Conservation (phyloP, 352 stramenopile species). For the Pythium coloratum region DNA sequence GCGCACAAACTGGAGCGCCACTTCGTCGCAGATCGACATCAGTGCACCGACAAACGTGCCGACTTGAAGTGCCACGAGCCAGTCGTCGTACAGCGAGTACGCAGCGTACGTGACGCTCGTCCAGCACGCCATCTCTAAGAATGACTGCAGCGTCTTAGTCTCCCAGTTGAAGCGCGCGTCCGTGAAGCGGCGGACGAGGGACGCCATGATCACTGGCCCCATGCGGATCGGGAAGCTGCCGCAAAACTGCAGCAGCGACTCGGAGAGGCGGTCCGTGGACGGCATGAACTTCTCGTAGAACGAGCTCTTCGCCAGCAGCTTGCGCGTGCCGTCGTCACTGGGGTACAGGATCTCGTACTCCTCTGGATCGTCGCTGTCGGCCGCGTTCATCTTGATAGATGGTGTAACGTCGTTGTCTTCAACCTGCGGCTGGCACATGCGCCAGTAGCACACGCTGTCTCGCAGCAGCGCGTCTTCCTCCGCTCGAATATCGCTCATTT, state of each 20-base stretch:
- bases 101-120: conserved; percentile 63
- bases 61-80: conserved; percentile 60
- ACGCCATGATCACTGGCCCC: conserved; percentile 38
- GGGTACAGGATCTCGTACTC: conserved; percentile 68
- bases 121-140: conserved; percentile 78
- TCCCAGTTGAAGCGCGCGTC: conserved; percentile 77
- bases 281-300: conserved; percentile 65
- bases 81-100: conserved; percentile 61
- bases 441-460: conserved; percentile 32
- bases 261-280: conserved; percentile 39
- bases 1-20: conserved; percentile 68
- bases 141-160: conserved; percentile 83
- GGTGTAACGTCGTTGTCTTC: background rate
- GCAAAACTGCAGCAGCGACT: conserved; percentile 60
- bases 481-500: background rate
- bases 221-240: conserved; percentile 60
- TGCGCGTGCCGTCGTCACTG: conserved; percentile 39
- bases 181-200: conserved; percentile 70
- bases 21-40: conserved; percentile 82
- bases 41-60: conserved; percentile 73
- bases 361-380: conserved; percentile 28
- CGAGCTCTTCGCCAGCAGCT: conserved; percentile 50
- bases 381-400: background rate
- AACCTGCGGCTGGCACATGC: conserved; percentile 20
- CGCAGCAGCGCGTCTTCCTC: conserved; percentile 9